Evolutionary conservation across 768 basidiomycete species (phyloP).

Genomic region (Daedalea quercina): DNA sequence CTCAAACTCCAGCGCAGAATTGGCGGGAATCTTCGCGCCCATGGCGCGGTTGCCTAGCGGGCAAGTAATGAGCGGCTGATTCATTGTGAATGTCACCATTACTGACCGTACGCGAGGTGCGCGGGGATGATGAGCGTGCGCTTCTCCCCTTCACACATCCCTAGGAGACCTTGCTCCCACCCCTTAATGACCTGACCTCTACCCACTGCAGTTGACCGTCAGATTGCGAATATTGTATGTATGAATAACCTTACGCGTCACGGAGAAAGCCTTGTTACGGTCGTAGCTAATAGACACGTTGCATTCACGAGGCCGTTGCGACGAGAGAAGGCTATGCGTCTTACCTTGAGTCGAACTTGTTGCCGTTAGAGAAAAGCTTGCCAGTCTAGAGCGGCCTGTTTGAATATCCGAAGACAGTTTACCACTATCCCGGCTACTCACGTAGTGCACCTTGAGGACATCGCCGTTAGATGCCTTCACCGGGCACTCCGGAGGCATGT

Average conservation of each 20-base stretch:
- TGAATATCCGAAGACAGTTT: neutral
- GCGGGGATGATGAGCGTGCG: conserved; percentile 85
- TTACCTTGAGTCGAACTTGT: conserved; percentile 87
- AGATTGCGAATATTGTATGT: neutral
- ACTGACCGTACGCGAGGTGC: conserved; percentile 75
- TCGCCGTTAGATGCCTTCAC: conserved; percentile 55
- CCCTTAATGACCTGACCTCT: conserved; percentile 77
- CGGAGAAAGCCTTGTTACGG: conserved; percentile 66
- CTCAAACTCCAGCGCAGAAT: conserved; percentile 79
- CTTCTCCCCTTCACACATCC: conserved; percentile 87
- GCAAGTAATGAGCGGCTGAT: neutral
- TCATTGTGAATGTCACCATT: neutral
- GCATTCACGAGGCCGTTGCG: neutral
- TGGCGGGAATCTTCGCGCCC: conserved; percentile 69
- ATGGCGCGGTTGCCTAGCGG: conserved; percentile 63
- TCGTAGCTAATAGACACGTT: conserved; percentile 41
- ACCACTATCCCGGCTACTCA: conserved; percentile 28
- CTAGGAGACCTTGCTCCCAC: conserved; percentile 77
- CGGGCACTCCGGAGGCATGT: conserved; percentile 49
- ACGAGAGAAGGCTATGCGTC: conserved; percentile 7
- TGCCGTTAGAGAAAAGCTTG: conserved; percentile 65
- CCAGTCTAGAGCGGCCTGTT: conserved; percentile 53
- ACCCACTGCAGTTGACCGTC: conserved; percentile 45
- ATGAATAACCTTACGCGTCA: conserved; percentile 53
- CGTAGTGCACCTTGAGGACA: conserved; percentile 71